Base-by-base conservation (phyloP, 768 basidiomycete species). In the Hirschioporus abietinus region DNA sequence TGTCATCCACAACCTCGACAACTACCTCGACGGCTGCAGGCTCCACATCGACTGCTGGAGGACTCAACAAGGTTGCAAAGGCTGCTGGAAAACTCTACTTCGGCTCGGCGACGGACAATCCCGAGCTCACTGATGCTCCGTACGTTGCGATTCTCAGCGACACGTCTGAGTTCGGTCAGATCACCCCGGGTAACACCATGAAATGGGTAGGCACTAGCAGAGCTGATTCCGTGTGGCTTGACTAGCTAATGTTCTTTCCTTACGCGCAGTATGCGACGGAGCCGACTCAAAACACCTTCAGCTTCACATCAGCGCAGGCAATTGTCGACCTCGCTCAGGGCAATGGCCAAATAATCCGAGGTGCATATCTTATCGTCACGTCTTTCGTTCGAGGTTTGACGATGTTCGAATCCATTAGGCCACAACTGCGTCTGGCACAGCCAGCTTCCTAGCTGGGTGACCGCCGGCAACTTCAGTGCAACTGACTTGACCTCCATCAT, bases 141-240 rank as follows among this genome's bases (percentile, higher is more conserved):
- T 84, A 84, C 71, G 74, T 77, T 15, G 73, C 77, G 10, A 73
- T 76, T 63, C 74, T 84, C 61, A 71, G 76, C 66, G 76, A 83
- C 70, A 77, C 68, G 42, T 72, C 64, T 18, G 74, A 80, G 66
- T 85, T 84, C 69, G 76, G 76, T 15, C 82, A 82, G 70, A 74
- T 85, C 67, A 84, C 84, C 0, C 77, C 84, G 26, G 83, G 76
- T 23, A 84, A 84, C 70, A 80, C 78, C 67, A 84, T 85, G 84
- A 86, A 86, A 81, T 86, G 84, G 84, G 84, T 82, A 67, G 36
- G 75, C 42, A 5, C 20, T 5, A 30, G 30, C 30, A 30, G 30
- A 30, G 30, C 30, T 67, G 0, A 60, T 12, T 27, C 35, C 17
- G 20, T 36, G 52, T 20, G 5, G 10, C 18, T 15, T 42, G 7